phyloP scores from a whole-genome alignment of 805 yeast species.

The Teunomyces aglyptinius region DNA sequence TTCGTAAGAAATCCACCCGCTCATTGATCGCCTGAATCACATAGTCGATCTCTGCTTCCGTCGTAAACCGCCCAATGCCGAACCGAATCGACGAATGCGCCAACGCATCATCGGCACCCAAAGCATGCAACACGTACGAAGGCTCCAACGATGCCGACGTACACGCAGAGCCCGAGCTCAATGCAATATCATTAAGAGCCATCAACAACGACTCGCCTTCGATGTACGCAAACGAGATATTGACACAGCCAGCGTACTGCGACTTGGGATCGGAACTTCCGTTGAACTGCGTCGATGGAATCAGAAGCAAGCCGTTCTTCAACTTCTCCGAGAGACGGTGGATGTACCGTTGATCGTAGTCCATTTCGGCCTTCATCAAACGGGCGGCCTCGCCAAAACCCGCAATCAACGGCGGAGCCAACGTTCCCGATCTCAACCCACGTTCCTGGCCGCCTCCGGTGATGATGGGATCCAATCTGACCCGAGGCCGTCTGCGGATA shows the following conservation, averaged over 20 bases:
- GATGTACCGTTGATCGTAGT: constrained; percentile 71
- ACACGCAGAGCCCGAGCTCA: constrained; percentile 97
- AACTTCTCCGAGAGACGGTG: constrained; percentile 68
- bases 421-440: constrained; percentile 94
- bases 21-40: constrained; percentile 85
- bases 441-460: constrained; percentile 99
- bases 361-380: constrained; percentile 69
- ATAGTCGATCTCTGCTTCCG: constrained; percentile 93
- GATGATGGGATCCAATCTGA: constrained; percentile 89
- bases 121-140: constrained; percentile 91
- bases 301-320: constrained; percentile 65
- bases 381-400: constrained; percentile 98
- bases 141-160: constrained; percentile 98
- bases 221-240: constrained; percentile 93
- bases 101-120: constrained; percentile 96
- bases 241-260: constrained; percentile 89
- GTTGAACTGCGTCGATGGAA: constrained; percentile 87
- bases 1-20: constrained; percentile 88
- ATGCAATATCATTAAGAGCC: constrained; percentile 97
- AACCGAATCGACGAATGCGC: constrained; percentile 98
- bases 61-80: constrained; percentile 95
- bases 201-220: constrained; percentile 97
- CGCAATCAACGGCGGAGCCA: constrained; percentile 93
- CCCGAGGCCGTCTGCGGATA: constrained; percentile 97
- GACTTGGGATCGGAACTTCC: constrained; percentile 59